Conservation (phyloP, 176 grass and related monocot genomes). For the Ananas comosus region DNA sequence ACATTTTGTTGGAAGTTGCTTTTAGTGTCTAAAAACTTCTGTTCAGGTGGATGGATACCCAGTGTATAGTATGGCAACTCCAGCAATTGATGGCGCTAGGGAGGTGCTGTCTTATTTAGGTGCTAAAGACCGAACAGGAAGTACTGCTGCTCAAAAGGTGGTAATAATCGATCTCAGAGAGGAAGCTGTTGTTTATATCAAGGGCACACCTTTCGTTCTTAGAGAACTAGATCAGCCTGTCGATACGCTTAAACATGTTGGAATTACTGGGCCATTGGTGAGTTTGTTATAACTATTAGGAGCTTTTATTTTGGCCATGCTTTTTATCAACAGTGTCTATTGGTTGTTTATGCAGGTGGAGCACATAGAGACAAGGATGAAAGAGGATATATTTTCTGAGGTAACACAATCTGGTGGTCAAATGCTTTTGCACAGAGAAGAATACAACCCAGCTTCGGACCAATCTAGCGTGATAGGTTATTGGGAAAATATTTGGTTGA, state of each 20-base stretch:
- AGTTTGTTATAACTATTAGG: slow-evolving; percentile 20
- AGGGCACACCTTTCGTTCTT: slow-evolving; percentile 89
- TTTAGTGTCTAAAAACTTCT: slow-evolving; percentile 5
- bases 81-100: slow-evolving; percentile 79
- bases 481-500: slow-evolving; percentile 70
- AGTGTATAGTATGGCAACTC: slow-evolving; percentile 95
- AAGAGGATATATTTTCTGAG: slow-evolving; percentile 90
- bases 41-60: slow-evolving; percentile 87
- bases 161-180: slow-evolving; percentile 76
- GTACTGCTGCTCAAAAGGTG: slow-evolving; percentile 42
- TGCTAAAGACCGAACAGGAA: slow-evolving; percentile 53
- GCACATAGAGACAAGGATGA: slow-evolving; percentile 82
- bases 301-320: not conserved
- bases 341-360: slow-evolving; percentile 51
- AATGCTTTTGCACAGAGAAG: slow-evolving; percentile 85
- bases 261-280: slow-evolving; percentile 88
- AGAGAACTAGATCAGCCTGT: slow-evolving; percentile 96
- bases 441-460: slow-evolving; percentile 41
- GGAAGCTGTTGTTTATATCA: slow-evolving; percentile 95
- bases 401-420: slow-evolving; percentile 54
- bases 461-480: slow-evolving; percentile 83
- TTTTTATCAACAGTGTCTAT: not conserved
- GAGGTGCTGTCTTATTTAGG: slow-evolving; percentile 88
- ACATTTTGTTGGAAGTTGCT: not conserved
- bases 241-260: slow-evolving; percentile 99